These are phyloP conservation scores for Draba incana DNA, from an alignment of 345 rosid species.

Conservation along the genomic window DNA sequence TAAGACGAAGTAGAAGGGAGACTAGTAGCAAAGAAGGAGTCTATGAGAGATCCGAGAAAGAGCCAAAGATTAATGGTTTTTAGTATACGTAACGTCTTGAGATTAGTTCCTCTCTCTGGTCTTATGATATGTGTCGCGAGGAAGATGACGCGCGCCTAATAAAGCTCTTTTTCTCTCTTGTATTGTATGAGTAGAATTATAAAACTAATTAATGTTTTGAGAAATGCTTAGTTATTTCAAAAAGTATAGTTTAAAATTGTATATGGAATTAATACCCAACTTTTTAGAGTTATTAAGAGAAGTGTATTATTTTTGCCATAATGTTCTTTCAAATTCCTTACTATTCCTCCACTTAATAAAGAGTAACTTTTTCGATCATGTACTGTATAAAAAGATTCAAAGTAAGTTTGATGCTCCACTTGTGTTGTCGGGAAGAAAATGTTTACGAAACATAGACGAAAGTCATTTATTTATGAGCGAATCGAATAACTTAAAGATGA, in stretches of 20 bases:
- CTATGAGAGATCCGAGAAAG: slow-evolving; percentile 6
- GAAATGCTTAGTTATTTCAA: too few species aligned
- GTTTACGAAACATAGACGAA: neutral
- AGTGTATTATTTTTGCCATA: too few species aligned
- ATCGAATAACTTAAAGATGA: neutral
- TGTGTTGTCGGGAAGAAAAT: neutral
- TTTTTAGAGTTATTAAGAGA: too few species aligned
- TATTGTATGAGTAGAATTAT: too few species aligned
- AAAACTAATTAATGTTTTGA: too few species aligned
- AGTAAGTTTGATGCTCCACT: neutral
- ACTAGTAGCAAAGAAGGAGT: neutral
- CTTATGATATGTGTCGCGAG: slow-evolving; percentile 33
- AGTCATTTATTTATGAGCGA: neutral
- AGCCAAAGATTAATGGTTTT: slow-evolving; percentile 11
- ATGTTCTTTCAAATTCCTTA: neutral
- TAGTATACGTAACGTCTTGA: slow-evolving; percentile 34
- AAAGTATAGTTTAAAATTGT: too few species aligned
- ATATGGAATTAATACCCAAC: too few species aligned
- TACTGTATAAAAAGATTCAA: neutral
- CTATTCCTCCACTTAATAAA: neutral
- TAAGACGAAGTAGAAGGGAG: neutral
- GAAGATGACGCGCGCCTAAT: slow-evolving; percentile 38
- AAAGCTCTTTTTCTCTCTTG: neutral
- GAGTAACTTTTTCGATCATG: neutral
- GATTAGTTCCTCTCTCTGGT: slow-evolving; percentile 40